Percentiles rank a stretch among this genome's conserved stretches.
phyloP scores from a whole-genome alignment of 2,329 filamentous ascomycete species.

The Neofusicoccum cordaticola region DNA sequence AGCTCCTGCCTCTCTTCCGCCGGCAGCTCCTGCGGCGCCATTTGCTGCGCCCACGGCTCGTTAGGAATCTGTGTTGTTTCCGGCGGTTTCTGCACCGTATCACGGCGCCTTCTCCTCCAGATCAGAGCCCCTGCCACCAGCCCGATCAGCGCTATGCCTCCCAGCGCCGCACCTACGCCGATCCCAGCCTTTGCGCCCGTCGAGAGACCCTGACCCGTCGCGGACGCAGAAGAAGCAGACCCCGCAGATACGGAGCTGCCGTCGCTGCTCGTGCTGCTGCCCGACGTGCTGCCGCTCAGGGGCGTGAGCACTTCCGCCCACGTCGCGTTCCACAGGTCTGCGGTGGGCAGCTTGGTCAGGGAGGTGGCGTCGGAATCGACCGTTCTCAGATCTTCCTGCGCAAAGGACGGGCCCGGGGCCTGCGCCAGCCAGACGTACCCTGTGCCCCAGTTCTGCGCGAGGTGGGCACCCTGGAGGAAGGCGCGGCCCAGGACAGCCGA shows the following conservation, averaged over 20 bases:
- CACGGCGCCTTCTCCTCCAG: neutral
- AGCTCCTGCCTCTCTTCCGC: neutral
- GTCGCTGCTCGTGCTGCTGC: neutral
- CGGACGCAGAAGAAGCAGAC: too few relatives aligned
- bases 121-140: neutral
- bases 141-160: neutral
- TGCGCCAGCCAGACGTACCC: neutral
- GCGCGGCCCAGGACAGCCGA: constrained; percentile 40
- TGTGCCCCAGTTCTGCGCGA: constrained; percentile 25
- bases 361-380: neutral
- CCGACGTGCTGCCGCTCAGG: neutral
- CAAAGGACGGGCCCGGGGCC: neutral
- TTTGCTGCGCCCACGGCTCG: neutral
- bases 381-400: neutral
- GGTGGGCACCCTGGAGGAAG: constrained; percentile 49
- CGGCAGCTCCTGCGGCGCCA: neutral
- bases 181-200: neutral
- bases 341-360: neutral
- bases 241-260: too few relatives aligned
- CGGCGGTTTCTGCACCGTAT: neutral
- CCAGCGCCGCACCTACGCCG: neutral
- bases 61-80: too few relatives aligned
- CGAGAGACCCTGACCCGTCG: neutral
- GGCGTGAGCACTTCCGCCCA: neutral
- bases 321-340: neutral